Evolutionary conservation across 495 filamentous ascomycete species (phyloP), one percentile per base, ranked within the genome.

Genomic region (Trichoderma gamsii): DNA sequence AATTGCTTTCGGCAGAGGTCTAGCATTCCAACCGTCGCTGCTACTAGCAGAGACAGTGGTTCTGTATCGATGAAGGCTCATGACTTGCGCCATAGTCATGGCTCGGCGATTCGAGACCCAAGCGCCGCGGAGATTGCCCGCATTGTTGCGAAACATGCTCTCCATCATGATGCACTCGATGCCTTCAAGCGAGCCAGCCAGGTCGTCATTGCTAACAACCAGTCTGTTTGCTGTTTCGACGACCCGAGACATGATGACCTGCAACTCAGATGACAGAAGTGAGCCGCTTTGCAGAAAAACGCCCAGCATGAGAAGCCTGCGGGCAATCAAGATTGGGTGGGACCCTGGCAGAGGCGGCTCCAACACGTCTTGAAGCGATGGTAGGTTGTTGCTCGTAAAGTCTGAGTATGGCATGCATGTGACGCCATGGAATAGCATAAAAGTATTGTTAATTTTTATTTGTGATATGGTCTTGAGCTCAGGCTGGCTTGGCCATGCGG

Each of bases 101-200:
- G 82, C 84, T 49, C 83, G 73, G 11, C 78, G 79, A 13, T 70
- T 63, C n/a, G 79, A 70, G 46, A 83, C 65, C 81, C 79, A 84
- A 1, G 75, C 68, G 15, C 72, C 72, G 35, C 79, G 80, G 0
- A 85, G 74, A 68, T 83, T 84, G 2, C 82, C 84, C 13, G 64
- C 66, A 67, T 83, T 79, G 35, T 72, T 74, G 2, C 84, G 79
- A 71, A 80, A 84, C 63, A 79, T 64, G 27, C 71, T 72, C 69
- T 85, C 83, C 11, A 84, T 69, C 66, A 85, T 79, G 64, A 85
- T 72, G 68, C 80, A 84, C 64, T 84, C 80, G 4, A 85, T 59
- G 15, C 79, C 81, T 65, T 86, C 82, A 49, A 85, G 61, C 1
- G 72, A 79, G 67, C 75, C 72, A 46, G 77, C 67, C 12, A 85